Percentiles rank a stretch among this genome's conserved stretches.
phyloP scores from a whole-genome alignment of 2,329 filamentous ascomycete genomes.

The Leptographium procerum region DNA sequence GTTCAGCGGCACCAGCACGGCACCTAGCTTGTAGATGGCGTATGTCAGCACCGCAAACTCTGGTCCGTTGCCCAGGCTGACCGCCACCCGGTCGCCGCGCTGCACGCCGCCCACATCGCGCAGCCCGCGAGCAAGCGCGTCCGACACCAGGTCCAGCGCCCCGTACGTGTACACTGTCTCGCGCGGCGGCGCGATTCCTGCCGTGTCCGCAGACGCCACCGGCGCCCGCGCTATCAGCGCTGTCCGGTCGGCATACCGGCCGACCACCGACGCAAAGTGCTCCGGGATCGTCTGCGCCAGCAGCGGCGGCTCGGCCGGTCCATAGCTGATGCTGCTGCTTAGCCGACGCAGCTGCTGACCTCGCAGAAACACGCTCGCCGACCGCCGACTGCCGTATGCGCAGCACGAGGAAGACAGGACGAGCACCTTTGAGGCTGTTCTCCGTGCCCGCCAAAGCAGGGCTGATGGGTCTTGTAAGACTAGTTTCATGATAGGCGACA shows the following conservation, averaged over 20 bases:
- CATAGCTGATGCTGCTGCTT: constrained; percentile 3
- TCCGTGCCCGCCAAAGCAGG: background rate
- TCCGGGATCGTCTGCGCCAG: constrained; percentile 58
- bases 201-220: constrained; percentile 12
- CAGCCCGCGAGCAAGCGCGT: constrained; percentile 61
- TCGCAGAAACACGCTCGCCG: too few species aligned
- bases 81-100: constrained; percentile 75
- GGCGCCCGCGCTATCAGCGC: constrained; percentile 44
- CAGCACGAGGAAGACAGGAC: background rate
- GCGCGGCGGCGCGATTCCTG: background rate
- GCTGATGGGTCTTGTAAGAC: background rate
- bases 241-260: constrained; percentile 49
- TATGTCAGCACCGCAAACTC: constrained; percentile 82
- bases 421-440: background rate
- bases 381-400: too few species aligned
- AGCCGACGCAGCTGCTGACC: background rate
- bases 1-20: constrained; percentile 85
- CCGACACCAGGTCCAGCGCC: constrained; percentile 63
- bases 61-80: constrained; percentile 74
- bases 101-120: constrained; percentile 52
- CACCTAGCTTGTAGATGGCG: constrained; percentile 88
- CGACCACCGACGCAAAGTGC: constrained; percentile 58
- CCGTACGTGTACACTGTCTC: constrained; percentile 65
- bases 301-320: constrained; percentile 46
- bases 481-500: background rate